Percentiles rank a stretch among this genome's conserved stretches.
These are phyloP conservation scores for Herpetomonas samuelpessoai DNA, from an alignment of 208 protist genomes.

Conservation along the genomic window DNA sequence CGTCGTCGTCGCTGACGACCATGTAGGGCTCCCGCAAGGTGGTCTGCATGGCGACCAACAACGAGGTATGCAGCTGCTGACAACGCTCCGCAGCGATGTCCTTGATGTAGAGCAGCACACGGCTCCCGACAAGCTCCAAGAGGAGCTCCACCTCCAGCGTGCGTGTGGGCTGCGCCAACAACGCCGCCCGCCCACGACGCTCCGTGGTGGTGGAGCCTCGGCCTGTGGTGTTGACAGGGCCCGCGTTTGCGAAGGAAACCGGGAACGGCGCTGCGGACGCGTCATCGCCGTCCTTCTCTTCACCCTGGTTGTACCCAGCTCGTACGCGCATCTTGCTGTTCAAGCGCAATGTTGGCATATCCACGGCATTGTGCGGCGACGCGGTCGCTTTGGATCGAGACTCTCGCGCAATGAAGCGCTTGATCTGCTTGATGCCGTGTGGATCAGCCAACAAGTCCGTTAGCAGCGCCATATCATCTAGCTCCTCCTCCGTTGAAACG, in stretches of 20 bases:
- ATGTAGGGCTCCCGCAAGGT: slow-evolving; percentile 7
- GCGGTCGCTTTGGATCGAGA: not conserved
- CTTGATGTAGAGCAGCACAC: slow-evolving; percentile 2
- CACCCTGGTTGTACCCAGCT: not conserved
- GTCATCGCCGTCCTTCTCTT: no score
- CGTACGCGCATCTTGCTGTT: no score
- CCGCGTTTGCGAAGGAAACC: no score
- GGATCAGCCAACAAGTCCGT: slow-evolving; percentile 1
- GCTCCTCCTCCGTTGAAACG: not conserved
- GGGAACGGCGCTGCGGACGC: no score
- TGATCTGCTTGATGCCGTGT: not conserved
- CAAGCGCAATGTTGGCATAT: not conserved
- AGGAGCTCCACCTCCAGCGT: not conserved
- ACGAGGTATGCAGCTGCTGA: not conserved
- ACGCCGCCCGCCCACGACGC: not conserved
- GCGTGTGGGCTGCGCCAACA: no score
- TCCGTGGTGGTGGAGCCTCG: not conserved
- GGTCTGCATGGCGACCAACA: slow-evolving; percentile 2
- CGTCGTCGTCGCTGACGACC: slow-evolving; percentile 16
- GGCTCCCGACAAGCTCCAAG: not conserved
- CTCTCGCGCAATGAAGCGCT: slow-evolving; percentile 6
- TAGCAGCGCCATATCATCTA: not conserved
- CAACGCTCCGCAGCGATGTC: not conserved
- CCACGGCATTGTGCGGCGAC: not conserved
- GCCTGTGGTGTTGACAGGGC: not conserved